Evolutionary conservation across 805 yeast species (phyloP), one percentile per base, ranked within the genome.

Genomic region (Yamadazyma tumulicola): DNA sequence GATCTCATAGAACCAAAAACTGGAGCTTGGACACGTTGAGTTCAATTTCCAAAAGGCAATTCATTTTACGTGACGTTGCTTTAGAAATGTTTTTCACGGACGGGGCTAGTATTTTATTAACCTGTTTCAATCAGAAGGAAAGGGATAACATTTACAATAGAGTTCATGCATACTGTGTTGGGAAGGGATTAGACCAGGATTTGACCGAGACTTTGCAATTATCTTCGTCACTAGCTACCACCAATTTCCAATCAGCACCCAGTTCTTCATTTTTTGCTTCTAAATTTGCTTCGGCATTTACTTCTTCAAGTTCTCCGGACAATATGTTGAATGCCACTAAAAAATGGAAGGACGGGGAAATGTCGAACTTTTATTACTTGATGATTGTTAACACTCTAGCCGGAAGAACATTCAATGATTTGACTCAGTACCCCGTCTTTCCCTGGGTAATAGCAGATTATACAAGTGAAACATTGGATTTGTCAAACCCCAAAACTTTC

Each of bases 401-500:
- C 0, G 96, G 96, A 0, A 62, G 96, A 43, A 85, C 96, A 0
- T 85, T 81, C 57, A 88, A 87, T 55, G 96, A 87, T 52, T 56
- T 87, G 34, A 87, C 96, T 0, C 96, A 87, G 43, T 87, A 87
- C 50, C 96, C 96, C 0, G 82, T 88, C 1, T 88, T 87, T 47
- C 96, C 96, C 0, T 87, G 95, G 94, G 86, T 87, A 0, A 72
- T 87, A 40, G 80, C 93, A 0, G 95, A 87, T 52, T 86, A 87
- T 51, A 69, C 75, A 1, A 83, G 93, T 47, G 78, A 77, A 2
- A 72, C 61, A 9, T 59, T 87, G n/a, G 88, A 87, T 52, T 60
- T 88, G 27, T 52, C 59, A 3, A 64, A 85, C 46, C 80, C 85
- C 0, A 60, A 65, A 6, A 61, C 81, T 0, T 87, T 72, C 51